Percentiles rank a stretch among this genome's conserved stretches.
These are phyloP conservation scores for Sistotremastrum suecicum DNA, from an alignment of 768 basidiomycete species.

Conservation along the genomic window DNA sequence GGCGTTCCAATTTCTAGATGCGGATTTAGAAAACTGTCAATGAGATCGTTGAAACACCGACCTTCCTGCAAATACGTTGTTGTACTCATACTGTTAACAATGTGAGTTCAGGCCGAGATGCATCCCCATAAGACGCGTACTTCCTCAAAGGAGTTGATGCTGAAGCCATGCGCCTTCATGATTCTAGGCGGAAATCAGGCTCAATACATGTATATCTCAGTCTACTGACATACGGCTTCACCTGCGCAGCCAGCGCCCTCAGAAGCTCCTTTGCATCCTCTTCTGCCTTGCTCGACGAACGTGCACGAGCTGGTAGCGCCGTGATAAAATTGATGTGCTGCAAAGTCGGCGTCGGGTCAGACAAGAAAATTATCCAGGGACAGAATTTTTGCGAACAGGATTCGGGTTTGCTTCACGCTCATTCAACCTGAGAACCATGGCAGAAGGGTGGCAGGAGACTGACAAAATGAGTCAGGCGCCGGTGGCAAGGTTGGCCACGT, in stretches of 20 bases:
- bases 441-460: background rate
- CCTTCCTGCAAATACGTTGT: slow-evolving; percentile 63
- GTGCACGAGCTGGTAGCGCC: slow-evolving; percentile 29
- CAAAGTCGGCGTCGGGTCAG: too few species aligned
- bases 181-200: slow-evolving; percentile 13
- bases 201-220: too few species aligned
- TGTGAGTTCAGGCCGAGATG: background rate
- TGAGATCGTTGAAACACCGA: too few species aligned
- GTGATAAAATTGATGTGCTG: slow-evolving; percentile 59
- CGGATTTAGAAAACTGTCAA: too few species aligned
- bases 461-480: background rate
- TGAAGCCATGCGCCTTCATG: slow-evolving; percentile 70
- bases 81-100: slow-evolving; percentile 53
- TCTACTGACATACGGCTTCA: slow-evolving; percentile 30
- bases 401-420: slow-evolving; percentile 61
- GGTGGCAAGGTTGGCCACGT: too few species aligned
- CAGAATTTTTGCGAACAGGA: slow-evolving; percentile 14
- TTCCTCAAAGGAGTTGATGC: slow-evolving; percentile 72
- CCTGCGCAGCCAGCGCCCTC: slow-evolving; percentile 70
- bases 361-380: too few species aligned
- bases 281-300: slow-evolving; percentile 20
- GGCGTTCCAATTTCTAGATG: slow-evolving; percentile 51
- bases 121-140: slow-evolving; percentile 21
- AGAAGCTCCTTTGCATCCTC: slow-evolving; percentile 61
- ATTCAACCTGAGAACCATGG: slow-evolving; percentile 64